These are phyloP conservation scores for thale cress (Arabidopsis thaliana) DNA, from an alignment of 345 rosid genomes.

Conservation along the genomic window DNA sequence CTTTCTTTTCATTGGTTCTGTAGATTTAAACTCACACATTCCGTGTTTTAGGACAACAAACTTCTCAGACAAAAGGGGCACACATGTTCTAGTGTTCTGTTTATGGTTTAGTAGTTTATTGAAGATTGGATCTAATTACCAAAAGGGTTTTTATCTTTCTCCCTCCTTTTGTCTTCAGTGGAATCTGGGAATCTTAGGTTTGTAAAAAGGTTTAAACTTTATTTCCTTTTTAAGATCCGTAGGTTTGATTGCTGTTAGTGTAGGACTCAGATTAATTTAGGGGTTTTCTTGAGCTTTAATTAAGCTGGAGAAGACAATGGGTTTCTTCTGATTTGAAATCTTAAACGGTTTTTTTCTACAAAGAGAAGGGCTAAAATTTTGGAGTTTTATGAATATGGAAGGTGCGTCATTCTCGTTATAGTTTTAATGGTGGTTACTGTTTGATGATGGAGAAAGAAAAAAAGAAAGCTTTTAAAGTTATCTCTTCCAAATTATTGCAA, in stretches of 20 bases:
- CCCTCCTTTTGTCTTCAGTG: constrained; percentile 17
- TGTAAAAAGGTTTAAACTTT: constrained; percentile 42
- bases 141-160: constrained; percentile 28
- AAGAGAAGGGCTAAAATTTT: constrained; percentile 44
- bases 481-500: constrained; percentile 38
- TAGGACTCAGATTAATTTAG: constrained; percentile 19
- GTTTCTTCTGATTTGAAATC: constrained; percentile 39
- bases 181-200: constrained; percentile 47
- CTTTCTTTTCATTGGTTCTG: constrained; percentile 40
- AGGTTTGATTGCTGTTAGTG: constrained; percentile 26
- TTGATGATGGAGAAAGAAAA: constrained; percentile 33
- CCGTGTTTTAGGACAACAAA: constrained; percentile 17
- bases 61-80: constrained; percentile 37
- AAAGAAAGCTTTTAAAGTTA: constrained; percentile 35
- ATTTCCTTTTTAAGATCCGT: constrained; percentile 36
- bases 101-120: constrained; percentile 34
- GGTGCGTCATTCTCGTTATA: constrained; percentile 49
- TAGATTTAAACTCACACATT: constrained; percentile 36
- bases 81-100: constrained; percentile 38
- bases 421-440: constrained; percentile 44
- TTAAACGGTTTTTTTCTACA: constrained; percentile 36
- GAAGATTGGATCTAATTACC: constrained; percentile 42
- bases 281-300: constrained; percentile 40
- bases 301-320: constrained; percentile 44
- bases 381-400: constrained; percentile 52